A percentile compares a stretch with the other conserved stretches of the same genome.
Conservation (phyloP, 2,329 filamentous ascomycete genomes). For the Trichoderma sp. region DNA sequence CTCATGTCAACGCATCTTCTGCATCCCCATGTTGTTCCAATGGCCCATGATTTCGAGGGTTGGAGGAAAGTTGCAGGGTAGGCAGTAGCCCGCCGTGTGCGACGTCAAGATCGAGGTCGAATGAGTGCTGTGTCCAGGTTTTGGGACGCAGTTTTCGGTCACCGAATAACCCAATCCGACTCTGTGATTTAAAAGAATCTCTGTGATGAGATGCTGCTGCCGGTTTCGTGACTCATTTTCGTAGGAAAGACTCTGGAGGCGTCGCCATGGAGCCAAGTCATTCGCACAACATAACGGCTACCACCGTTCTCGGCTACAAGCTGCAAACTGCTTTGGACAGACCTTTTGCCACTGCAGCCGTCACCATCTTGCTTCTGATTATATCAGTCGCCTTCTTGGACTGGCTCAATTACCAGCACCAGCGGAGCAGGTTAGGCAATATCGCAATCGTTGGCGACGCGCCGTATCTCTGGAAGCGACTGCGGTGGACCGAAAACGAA, state of each 20-base stretch:
- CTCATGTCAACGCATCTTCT: no score
- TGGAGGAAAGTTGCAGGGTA: not conserved
- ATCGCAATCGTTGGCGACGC: slow-evolving; percentile 21
- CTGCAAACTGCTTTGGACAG: not conserved
- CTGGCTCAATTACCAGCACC: slow-evolving; percentile 18
- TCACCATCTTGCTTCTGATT: not conserved
- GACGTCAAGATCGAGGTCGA: not conserved
- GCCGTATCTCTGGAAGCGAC: slow-evolving; percentile 23
- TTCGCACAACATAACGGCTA: not conserved
- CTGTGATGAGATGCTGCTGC: not conserved
- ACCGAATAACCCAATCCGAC: not conserved
- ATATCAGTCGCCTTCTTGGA: not conserved
- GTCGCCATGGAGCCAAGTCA: not conserved
- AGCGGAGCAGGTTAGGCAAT: slow-evolving; percentile 6
- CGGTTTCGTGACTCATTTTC: not conserved
- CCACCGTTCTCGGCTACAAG: not conserved
- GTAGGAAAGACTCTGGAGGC: not conserved
- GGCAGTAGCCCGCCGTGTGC: not conserved
- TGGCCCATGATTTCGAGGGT: no score
- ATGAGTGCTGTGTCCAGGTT: not conserved
- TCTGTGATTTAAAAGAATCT: not conserved
- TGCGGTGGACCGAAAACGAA: slow-evolving; percentile 25
- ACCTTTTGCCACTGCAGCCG: not conserved
- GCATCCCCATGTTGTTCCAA: no score
- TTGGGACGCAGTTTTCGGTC: not conserved